Evolutionary conservation across 306 rosid species (phyloP).

Genomic region (Quercus gilva): DNA sequence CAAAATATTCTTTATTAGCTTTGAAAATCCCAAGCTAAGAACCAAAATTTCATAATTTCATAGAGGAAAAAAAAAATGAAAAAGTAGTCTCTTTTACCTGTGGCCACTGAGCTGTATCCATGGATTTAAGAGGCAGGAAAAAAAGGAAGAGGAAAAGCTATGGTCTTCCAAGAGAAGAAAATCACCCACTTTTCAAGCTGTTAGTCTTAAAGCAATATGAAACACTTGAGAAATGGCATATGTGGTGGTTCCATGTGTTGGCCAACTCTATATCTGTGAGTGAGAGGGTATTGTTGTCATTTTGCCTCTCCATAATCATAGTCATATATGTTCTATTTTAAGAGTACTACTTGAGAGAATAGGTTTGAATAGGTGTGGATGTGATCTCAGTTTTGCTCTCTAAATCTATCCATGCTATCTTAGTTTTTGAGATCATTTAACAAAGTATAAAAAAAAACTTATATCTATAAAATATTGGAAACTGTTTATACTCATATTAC

Average conservation of each 20-base stretch:
- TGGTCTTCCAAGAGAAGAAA: constrained; percentile 54
- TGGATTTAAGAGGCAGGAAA: constrained; percentile 51
- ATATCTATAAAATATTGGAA: too few relatives aligned
- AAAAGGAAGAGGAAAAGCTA: constrained; percentile 40
- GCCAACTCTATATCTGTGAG: constrained; percentile 58
- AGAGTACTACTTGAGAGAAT: not conserved
- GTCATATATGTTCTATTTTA: not conserved
- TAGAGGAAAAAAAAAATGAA: constrained; percentile 36
- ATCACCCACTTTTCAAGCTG: constrained; percentile 44
- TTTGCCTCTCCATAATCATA: not conserved
- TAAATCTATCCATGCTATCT: too few relatives aligned
- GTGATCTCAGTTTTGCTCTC: not conserved
- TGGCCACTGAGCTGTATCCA: constrained; percentile 99
- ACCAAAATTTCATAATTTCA: constrained; percentile 44
- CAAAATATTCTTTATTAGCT: constrained; percentile 25
- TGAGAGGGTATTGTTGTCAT: constrained; percentile 49
- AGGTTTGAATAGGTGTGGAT: not conserved
- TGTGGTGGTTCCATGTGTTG: constrained; percentile 72
- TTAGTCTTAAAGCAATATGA: constrained; percentile 55
- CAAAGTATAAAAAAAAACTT: too few relatives aligned
- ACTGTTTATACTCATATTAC: too few relatives aligned
- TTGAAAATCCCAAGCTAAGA: constrained; percentile 32
- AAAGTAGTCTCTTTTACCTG: constrained; percentile 63
- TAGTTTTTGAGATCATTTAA: too few relatives aligned
- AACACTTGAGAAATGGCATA: constrained; percentile 43